Conservation (phyloP, 768 basidiomycete genomes). For the Kwoniella bestiolae region DNA sequence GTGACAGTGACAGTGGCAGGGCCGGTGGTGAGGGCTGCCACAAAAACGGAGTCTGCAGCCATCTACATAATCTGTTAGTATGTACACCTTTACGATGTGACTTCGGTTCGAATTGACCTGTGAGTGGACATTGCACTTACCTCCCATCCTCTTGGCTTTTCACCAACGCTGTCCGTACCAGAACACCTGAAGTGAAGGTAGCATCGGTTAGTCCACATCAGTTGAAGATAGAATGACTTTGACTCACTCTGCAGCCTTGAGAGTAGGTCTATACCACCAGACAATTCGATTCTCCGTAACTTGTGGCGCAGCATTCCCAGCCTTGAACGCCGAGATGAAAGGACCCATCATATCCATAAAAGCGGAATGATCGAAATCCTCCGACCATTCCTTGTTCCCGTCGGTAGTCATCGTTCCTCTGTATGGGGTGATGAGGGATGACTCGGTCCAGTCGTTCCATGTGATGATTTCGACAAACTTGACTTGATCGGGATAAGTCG, state of each 20-base stretch:
- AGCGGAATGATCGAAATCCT: slow-evolving; percentile 52
- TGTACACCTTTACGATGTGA: no score
- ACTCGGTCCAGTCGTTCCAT: slow-evolving; percentile 53
- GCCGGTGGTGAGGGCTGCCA: slow-evolving; percentile 44
- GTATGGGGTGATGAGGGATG: slow-evolving; percentile 54
- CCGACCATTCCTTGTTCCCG: slow-evolving; percentile 51
- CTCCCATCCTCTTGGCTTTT: slow-evolving; percentile 53
- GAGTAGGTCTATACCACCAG: slow-evolving; percentile 54
- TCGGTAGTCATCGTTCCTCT: slow-evolving; percentile 50
- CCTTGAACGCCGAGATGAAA: slow-evolving; percentile 56
- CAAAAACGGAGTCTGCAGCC: slow-evolving; percentile 51
- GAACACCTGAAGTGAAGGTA: slow-evolving; percentile 34
- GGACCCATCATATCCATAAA: slow-evolving; percentile 53
- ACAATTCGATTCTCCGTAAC: slow-evolving; percentile 50
- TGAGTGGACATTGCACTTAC: slow-evolving; percentile 20
- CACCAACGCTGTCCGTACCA: slow-evolving; percentile 48
- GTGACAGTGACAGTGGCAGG: slow-evolving; percentile 50
- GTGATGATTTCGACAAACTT: slow-evolving; percentile 51
- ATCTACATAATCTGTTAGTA: slow-evolving; percentile 4
- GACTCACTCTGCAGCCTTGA: slow-evolving; percentile 39
- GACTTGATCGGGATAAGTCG: slow-evolving; percentile 19
- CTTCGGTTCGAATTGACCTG: neutral
- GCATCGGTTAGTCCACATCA: neutral
- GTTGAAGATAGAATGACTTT: neutral
- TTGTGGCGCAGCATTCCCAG: slow-evolving; percentile 35